Evolutionary conservation across 2,329 filamentous ascomycete species (phyloP), one percentile per base, ranked within the genome.

Genomic region (Botrytis paeoniae): DNA sequence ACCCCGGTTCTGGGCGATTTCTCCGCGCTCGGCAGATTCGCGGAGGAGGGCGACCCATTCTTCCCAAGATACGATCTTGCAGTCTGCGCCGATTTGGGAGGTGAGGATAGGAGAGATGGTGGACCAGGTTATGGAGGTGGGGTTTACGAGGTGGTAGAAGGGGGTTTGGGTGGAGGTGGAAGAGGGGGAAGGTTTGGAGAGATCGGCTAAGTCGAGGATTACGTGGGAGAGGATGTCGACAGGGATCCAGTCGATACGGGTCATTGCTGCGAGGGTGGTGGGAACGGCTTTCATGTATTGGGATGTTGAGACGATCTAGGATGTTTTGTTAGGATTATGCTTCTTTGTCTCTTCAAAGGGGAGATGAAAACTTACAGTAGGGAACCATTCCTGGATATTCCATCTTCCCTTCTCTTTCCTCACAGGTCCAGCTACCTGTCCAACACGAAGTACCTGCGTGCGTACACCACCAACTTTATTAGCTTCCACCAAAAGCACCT

Each of bases 341-440:
- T 16, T 37, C 18, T 22, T 18, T 57, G 6, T 14, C 14, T n/a
- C 48, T 51, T 2, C 0, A 51, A 6, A 5, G 4, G 25, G 32
- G 8, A 32, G 22, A 22, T 32, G 20, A 20, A 51, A 12, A 62
- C 72, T 62, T 73, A 73, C 65, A 22, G 65, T 82, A 0, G 89
- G 89, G 3, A 90, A 78, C 85, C 87, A 90, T 74, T 91, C 89
- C 14, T 86, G 83, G 35, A 80, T 81, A 74, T 87, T 89, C 89
- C 89, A 91, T 39, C 77, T 75, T 0, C 87, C 88, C 20, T 43
- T 48, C n/a, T 78, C 72, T 18, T 73, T 78, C 25, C 81, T 79
- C 10, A 76, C 37, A 0, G 85, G 83, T 0, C 85, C 85, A 1
- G 80, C 84, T 63, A 87, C 83, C 77, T 87, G 86, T 0, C 85